Conservation (phyloP, 1,139 yeast species). For the Scheffersomyces quercinus region DNA sequence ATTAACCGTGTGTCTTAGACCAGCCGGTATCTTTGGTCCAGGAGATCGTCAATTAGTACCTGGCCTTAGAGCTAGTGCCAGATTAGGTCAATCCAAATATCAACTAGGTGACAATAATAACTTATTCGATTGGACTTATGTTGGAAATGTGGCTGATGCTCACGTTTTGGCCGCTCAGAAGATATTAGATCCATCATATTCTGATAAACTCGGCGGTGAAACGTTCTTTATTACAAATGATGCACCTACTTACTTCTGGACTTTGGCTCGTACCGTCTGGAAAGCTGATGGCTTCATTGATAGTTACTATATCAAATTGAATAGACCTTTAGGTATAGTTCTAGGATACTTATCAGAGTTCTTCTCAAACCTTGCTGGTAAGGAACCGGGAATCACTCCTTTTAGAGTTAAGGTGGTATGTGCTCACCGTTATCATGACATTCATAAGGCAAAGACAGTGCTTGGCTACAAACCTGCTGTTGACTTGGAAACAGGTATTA, state of each 20-base stretch:
- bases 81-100: conserved; percentile 82
- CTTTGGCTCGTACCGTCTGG: conserved; percentile 95
- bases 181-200: conserved; percentile 47
- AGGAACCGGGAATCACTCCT: conserved; percentile 94
- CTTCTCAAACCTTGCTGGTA: conserved; percentile 66
- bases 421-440: conserved; percentile 94
- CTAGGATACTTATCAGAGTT: conserved; percentile 81
- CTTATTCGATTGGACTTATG: conserved; percentile 94
- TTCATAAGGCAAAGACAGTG: conserved; percentile 75
- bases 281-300: conserved; percentile 90
- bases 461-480: conserved; percentile 84
- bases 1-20: conserved; percentile 83
- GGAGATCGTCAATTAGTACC: conserved; percentile 98
- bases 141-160: conserved; percentile 98
- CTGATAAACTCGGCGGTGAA: conserved; percentile 69
- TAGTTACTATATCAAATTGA: conserved; percentile 64
- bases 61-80: conserved; percentile 81
- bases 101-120: conserved; percentile 94
- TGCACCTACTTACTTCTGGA: conserved; percentile 95
- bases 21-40: conserved; percentile 98
- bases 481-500: conserved; percentile 79
- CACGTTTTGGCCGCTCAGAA: conserved; percentile 90
- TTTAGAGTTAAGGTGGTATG: conserved; percentile 91
- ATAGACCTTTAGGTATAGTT: conserved; percentile 69
- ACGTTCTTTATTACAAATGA: conserved; percentile 91